Evolutionary conservation across 2,329 filamentous ascomycete genomes (phyloP).

Genomic region (Dactylonectria macrodidyma): DNA sequence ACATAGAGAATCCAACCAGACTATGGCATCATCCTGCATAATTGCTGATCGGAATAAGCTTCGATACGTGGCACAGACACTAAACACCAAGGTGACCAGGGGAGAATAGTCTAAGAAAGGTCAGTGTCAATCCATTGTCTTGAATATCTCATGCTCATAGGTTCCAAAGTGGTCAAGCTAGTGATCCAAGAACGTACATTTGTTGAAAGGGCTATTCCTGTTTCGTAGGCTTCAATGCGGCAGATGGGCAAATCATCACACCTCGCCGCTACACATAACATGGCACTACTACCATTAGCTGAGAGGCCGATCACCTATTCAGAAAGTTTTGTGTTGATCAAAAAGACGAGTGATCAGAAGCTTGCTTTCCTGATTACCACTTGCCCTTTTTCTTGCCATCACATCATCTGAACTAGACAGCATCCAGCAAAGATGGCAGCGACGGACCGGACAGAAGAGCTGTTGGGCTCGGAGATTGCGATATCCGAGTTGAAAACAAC

Average conservation of each 20-base stretch:
- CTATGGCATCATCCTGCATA: conserved; percentile 20
- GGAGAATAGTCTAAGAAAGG: not conserved
- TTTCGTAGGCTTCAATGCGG: conserved; percentile 7
- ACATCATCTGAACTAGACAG: conserved; percentile 36
- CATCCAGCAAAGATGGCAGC: conserved; percentile 25
- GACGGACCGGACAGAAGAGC: not conserved
- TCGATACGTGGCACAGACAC: not conserved
- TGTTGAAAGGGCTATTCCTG: not conserved
- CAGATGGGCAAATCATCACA: conserved; percentile 1
- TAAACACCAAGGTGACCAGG: not conserved
- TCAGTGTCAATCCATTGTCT: not conserved
- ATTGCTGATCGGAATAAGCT: conserved; percentile 24
- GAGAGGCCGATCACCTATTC: not conserved
- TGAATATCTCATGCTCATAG: conserved; percentile 16
- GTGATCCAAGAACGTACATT: conserved; percentile 18
- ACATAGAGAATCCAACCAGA: not conserved
- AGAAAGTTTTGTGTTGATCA: conserved; percentile 28
- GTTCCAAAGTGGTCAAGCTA: conserved; percentile 1
- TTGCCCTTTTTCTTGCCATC: conserved; percentile 22
- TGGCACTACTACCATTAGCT: conserved; percentile 5
- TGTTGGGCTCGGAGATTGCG: conserved; percentile 35
- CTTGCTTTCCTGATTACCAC: not conserved
- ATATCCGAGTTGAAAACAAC: conserved; percentile 20
- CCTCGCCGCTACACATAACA: conserved; percentile 1
- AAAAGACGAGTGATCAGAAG: conserved; percentile 3